Percentiles rank a stretch among this genome's conserved stretches.
Evolutionary conservation across 768 basidiomycete genomes (phyloP).

Genomic region (Suillus hirtellus): DNA sequence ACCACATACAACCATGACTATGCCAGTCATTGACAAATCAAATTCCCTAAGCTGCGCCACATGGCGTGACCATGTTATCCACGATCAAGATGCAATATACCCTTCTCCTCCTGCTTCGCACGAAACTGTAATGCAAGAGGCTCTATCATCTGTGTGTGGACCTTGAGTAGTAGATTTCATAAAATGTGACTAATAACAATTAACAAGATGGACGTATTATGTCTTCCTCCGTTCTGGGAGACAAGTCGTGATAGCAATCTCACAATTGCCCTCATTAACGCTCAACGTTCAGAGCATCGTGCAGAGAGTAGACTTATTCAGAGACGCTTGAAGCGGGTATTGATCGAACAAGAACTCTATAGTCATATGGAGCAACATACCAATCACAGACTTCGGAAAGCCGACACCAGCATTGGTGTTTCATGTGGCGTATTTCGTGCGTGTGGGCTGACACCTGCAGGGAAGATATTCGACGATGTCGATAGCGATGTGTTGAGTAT

Average conservation of each 20-base stretch:
- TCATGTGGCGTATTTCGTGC: too few species aligned
- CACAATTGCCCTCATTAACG: not conserved
- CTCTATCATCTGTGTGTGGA: too few species aligned
- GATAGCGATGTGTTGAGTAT: not conserved
- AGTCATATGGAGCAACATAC: not conserved
- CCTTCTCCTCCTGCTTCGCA: too few species aligned
- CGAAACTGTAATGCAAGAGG: too few species aligned
- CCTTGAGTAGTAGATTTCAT: not conserved
- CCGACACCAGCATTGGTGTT: conserved; percentile 9
- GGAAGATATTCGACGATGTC: too few species aligned
- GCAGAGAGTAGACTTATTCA: not conserved
- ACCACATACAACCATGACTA: too few species aligned
- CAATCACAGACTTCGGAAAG: conserved; percentile 3
- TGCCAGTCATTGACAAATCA: too few species aligned
- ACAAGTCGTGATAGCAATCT: not conserved
- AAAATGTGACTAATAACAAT: not conserved
- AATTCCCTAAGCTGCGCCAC: too few species aligned
- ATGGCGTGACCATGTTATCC: too few species aligned
- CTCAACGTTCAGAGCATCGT: not conserved
- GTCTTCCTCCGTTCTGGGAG: not conserved
- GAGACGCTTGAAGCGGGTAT: not conserved
- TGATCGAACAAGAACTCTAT: conserved; percentile 13
- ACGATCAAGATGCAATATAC: too few species aligned
- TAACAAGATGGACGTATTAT: not conserved
- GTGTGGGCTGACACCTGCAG: too few species aligned